These are phyloP conservation scores for Clonostachys rosea DNA, from an alignment of 2,329 filamentous ascomycete species.

Conservation along the genomic window DNA sequence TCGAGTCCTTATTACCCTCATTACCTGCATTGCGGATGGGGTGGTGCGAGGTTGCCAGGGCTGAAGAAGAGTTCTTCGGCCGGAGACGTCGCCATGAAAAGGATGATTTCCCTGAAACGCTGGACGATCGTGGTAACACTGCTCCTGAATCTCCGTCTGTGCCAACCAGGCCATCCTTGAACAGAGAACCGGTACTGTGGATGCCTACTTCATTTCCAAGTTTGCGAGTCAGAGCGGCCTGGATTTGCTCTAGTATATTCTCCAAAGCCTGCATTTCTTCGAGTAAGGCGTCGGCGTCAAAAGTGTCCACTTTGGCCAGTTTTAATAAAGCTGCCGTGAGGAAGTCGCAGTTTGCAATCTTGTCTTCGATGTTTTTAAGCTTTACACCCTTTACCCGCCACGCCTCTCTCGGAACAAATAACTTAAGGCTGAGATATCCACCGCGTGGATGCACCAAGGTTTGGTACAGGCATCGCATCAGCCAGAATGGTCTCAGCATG, in stretches of 20 bases:
- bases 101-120: constrained; percentile 65
- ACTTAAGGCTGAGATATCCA: constrained; percentile 83
- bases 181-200: constrained; percentile 66
- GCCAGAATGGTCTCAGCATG: constrained; percentile 92
- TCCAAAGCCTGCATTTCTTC: constrained; percentile 94
- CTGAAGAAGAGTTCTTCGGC: constrained; percentile 77
- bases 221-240: constrained; percentile 71
- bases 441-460: constrained; percentile 88
- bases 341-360: constrained; percentile 85
- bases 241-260: constrained; percentile 79
- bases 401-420: constrained; percentile 89
- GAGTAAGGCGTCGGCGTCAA: constrained; percentile 84
- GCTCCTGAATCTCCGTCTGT: constrained; percentile 37
- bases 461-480: constrained; percentile 92
- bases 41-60: constrained; percentile 44
- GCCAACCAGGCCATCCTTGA: constrained; percentile 60
- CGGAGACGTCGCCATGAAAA: constrained; percentile 88
- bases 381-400: constrained; percentile 95
- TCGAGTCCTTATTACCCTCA: constrained; percentile 19
- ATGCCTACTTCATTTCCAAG: constrained; percentile 91
- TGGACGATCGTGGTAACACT: constrained; percentile 48
- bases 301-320: constrained; percentile 77
- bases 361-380: constrained; percentile 86
- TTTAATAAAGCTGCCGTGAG: constrained; percentile 85
- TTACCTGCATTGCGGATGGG: constrained; percentile 7